These are phyloP conservation scores for Debaryomyces fabryi DNA, from an alignment of 1,139 yeast species.

Conservation along the genomic window DNA sequence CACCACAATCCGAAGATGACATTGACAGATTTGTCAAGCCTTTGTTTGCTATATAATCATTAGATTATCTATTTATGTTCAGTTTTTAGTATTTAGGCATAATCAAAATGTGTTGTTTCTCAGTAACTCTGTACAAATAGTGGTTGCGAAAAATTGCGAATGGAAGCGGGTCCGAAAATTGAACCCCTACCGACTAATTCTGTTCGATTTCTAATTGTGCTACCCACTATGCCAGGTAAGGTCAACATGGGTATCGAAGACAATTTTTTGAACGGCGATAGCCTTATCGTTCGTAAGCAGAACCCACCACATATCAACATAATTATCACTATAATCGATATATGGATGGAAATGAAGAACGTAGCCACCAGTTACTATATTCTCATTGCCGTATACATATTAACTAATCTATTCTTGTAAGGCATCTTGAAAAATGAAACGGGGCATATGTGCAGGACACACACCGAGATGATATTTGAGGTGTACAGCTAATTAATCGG, in stretches of 20 bases:
- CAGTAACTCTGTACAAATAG: background rate
- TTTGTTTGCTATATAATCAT: background rate
- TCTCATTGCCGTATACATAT: background rate
- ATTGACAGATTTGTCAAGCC: slow-evolving; percentile 1
- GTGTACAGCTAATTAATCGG: slow-evolving; percentile 1
- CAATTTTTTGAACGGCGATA: background rate
- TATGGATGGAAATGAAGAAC: too few relatives aligned
- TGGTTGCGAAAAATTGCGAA: background rate
- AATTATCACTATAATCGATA: too few relatives aligned
- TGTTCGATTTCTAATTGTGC: background rate
- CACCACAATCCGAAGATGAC: slow-evolving; percentile 1
- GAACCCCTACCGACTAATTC: background rate
- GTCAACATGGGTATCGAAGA: background rate
- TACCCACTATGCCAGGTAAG: background rate
- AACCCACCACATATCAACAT: background rate
- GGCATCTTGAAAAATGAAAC: background rate
- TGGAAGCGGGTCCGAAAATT: background rate
- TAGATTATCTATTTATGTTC: background rate
- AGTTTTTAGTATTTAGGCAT: background rate
- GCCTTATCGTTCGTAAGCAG: background rate
- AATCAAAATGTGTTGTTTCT: background rate
- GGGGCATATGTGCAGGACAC: slow-evolving; percentile 3
- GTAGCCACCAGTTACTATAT: too few relatives aligned
- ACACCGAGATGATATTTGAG: background rate
- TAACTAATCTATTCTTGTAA: background rate